A percentile compares a stretch with the other conserved stretches of the same genome.
phyloP scores from a whole-genome alignment of 2,329 filamentous ascomycete species.

The Aspergillus pseudoglaucus region DNA sequence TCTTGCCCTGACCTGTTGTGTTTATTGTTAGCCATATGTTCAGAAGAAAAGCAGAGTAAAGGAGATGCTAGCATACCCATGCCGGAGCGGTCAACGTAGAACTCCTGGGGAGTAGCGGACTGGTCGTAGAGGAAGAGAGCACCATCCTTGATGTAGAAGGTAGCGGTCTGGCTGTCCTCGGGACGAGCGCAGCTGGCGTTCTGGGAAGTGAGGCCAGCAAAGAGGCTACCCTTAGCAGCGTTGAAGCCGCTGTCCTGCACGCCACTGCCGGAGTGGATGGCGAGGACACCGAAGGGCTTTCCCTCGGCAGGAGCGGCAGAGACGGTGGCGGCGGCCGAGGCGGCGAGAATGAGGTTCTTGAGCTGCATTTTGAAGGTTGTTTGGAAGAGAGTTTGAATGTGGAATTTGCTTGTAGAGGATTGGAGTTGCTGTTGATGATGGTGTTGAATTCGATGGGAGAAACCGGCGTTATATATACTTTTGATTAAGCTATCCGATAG shows the following conservation, averaged over 20 bases:
- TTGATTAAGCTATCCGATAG: no score
- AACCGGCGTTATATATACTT: no score
- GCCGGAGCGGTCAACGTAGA: slow-evolving; percentile 52
- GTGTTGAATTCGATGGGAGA: no score
- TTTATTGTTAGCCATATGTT: no score
- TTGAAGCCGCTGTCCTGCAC: slow-evolving; percentile 45
- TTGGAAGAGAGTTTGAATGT: no score
- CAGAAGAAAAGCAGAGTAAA: no score
- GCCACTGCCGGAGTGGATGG: slow-evolving; percentile 44
- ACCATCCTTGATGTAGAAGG: slow-evolving; percentile 45
- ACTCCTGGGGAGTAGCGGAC: slow-evolving; percentile 41
- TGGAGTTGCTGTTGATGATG: no score
- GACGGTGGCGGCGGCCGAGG: slow-evolving; percentile 26
- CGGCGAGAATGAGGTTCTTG: slow-evolving; percentile 20
- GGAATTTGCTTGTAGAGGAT: no score
- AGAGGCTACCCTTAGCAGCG: slow-evolving; percentile 42
- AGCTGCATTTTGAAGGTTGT: slow-evolving; percentile 21
- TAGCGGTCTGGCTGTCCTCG: slow-evolving; percentile 36
- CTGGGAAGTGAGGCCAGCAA: slow-evolving; percentile 40
- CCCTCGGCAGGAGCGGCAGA: slow-evolving; percentile 16
- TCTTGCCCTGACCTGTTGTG: slow-evolving; percentile 47
- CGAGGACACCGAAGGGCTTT: slow-evolving; percentile 44
- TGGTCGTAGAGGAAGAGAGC: slow-evolving; percentile 46
- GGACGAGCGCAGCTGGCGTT: slow-evolving; percentile 43
- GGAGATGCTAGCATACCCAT: no score